Evolutionary conservation across 108 stramenopile genomes (phyloP).

Genomic region (Mediolabrus comicus): DNA sequence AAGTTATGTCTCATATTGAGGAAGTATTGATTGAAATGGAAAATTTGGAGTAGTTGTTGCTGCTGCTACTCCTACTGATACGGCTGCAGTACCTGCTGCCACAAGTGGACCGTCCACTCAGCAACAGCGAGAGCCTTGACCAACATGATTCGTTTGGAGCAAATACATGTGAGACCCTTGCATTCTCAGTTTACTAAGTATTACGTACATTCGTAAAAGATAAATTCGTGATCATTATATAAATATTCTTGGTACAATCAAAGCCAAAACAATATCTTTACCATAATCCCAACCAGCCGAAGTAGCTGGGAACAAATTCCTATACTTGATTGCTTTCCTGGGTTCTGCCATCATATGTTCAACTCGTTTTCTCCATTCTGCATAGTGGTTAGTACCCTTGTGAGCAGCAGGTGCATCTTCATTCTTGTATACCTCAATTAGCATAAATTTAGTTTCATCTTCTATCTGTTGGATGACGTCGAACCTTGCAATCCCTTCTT

Average conservation of each 20-base stretch:
- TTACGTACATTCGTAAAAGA: neutral
- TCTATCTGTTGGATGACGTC: conserved; percentile 53
- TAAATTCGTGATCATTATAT: neutral
- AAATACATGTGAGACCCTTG: too few relatives aligned
- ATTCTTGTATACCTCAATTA: conserved; percentile 56
- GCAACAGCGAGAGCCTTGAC: too few relatives aligned
- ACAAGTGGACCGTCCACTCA: too few relatives aligned
- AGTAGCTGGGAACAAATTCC: conserved; percentile 45
- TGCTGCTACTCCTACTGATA: too few relatives aligned
- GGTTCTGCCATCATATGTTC: conserved; percentile 67
- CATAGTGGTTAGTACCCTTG: conserved; percentile 57
- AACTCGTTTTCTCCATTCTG: conserved; percentile 47
- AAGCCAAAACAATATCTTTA: conserved; percentile 22
- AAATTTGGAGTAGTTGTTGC: too few relatives aligned
- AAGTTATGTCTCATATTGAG: too few relatives aligned
- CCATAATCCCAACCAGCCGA: conserved; percentile 47
- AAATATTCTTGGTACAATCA: neutral
- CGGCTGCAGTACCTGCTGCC: too few relatives aligned
- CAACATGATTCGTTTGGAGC: too few relatives aligned
- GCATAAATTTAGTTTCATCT: conserved; percentile 49
- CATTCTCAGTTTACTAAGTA: neutral
- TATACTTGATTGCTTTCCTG: conserved; percentile 47
- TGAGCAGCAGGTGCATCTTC: conserved; percentile 50
- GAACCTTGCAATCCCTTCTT: conserved; percentile 52
- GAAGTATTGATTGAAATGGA: too few relatives aligned